These are phyloP conservation scores for Neophaeococcomyces mojaviensis DNA, from an alignment of 2,329 filamentous ascomycete species.

Conservation along the genomic window DNA sequence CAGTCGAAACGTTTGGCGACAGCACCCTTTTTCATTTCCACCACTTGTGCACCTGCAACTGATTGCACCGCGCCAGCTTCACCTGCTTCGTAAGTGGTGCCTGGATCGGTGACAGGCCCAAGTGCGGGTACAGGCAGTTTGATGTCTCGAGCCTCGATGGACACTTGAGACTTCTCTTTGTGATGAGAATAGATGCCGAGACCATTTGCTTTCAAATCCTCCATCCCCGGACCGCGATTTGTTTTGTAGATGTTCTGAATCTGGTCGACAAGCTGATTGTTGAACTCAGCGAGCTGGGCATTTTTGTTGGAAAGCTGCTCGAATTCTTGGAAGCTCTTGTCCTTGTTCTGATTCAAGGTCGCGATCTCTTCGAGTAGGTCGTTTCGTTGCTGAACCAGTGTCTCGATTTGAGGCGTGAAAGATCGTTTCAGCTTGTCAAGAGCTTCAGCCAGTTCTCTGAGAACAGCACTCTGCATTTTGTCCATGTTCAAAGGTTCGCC, in stretches of 20 bases:
- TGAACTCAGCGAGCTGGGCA: conserved; percentile 85
- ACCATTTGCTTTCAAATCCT: conserved; percentile 40
- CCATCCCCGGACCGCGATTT: conserved; percentile 30
- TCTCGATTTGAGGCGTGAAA: conserved; percentile 67
- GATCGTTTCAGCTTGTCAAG: conserved; percentile 70
- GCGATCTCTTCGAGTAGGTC: conserved; percentile 78
- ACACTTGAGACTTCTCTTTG: conserved; percentile 44
- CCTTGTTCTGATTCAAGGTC: conserved; percentile 73
- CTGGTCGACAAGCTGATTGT: conserved; percentile 88
- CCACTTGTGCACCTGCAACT: conserved; percentile 74
- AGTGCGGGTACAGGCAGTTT: conserved; percentile 41
- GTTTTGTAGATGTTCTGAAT: conserved; percentile 86
- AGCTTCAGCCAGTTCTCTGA: conserved; percentile 56
- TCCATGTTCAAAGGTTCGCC: conserved; percentile 72
- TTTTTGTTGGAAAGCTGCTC: conserved; percentile 93
- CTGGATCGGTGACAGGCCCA: conserved; percentile 49
- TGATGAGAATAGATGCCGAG: conserved; percentile 56
- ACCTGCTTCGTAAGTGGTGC: conserved; percentile 56
- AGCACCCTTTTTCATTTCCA: conserved; percentile 80
- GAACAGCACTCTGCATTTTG: conserved; percentile 56
- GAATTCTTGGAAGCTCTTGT: conserved; percentile 90
- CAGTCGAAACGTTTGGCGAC: conserved; percentile 97
- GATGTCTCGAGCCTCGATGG: conserved; percentile 35
- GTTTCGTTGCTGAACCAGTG: conserved; percentile 81
- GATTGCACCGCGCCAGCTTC: conserved; percentile 56